Percentiles rank a stretch among this genome's conserved stretches.
Evolutionary conservation across 805 yeast genomes (phyloP).

Genomic region (Naumovozyma baii): DNA sequence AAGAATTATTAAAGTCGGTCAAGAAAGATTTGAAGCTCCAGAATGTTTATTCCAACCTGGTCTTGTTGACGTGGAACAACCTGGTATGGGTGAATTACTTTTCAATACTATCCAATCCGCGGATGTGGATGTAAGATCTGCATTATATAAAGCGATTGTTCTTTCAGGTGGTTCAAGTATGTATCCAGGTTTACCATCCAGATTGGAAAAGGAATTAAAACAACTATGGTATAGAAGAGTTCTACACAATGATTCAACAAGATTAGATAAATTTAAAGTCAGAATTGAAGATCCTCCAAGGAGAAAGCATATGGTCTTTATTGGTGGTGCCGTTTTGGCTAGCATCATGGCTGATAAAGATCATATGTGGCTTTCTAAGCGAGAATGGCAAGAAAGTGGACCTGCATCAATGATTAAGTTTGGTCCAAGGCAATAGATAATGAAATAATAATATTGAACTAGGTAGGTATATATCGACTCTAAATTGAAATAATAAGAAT

Average conservation of each 20-base stretch:
- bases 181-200: conserved; percentile 96
- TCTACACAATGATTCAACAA: conserved; percentile 72
- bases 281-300: conserved; percentile 98
- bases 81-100: conserved; percentile 88
- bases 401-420: conserved; percentile 73
- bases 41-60: conserved; percentile 92
- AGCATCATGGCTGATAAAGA: conserved; percentile 97
- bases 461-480: neutral
- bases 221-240: conserved; percentile 92
- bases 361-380: conserved; percentile 93
- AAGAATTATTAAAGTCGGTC: conserved; percentile 83
- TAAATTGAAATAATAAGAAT: neutral
- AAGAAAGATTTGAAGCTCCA: conserved; percentile 68
- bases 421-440: conserved; percentile 68
- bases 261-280: conserved; percentile 87
- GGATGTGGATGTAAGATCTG: conserved; percentile 84
- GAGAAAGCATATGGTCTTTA: conserved; percentile 96
- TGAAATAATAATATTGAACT: neutral
- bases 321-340: conserved; percentile 97
- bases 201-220: conserved; percentile 90
- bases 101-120: conserved; percentile 92
- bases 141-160: conserved; percentile 85
- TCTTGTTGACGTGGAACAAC: conserved; percentile 90
- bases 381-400: conserved; percentile 98
- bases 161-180: conserved; percentile 95